phyloP scores from a whole-genome alignment of 805 yeast species.

The Candida sonorensis region DNA sequence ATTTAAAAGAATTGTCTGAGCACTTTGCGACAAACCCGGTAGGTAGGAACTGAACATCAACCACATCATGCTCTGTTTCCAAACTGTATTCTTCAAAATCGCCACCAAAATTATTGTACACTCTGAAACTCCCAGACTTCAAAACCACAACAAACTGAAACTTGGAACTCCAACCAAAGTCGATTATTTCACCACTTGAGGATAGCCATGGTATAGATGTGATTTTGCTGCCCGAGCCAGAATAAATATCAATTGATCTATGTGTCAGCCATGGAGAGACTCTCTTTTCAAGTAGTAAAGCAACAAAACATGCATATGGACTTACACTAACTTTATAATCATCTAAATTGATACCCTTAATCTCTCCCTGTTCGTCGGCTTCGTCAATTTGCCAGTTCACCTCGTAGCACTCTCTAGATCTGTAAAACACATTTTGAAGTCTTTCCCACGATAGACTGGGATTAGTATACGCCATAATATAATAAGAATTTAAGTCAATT shows the following conservation, averaged over 20 bases:
- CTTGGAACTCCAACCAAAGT: slow-evolving; percentile 42
- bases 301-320: slow-evolving; percentile 48
- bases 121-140: slow-evolving; percentile 44
- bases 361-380: background rate
- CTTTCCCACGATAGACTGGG: slow-evolving; percentile 63
- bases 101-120: slow-evolving; percentile 60
- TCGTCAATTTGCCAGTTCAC: slow-evolving; percentile 41
- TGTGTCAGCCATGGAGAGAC: background rate
- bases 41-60: slow-evolving; percentile 32
- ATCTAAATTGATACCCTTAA: slow-evolving; percentile 22
- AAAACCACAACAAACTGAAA: slow-evolving; percentile 55
- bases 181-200: slow-evolving; percentile 47
- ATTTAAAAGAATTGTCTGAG: slow-evolving; percentile 33
- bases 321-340: slow-evolving; percentile 45
- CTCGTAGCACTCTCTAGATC: slow-evolving; percentile 50
- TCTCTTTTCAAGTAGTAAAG: slow-evolving; percentile 33
- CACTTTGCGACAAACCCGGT: slow-evolving; percentile 39
- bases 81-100: slow-evolving; percentile 51
- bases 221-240: slow-evolving; percentile 28
- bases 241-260: slow-evolving; percentile 23
- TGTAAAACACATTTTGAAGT: slow-evolving; percentile 62
- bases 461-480: slow-evolving; percentile 18
- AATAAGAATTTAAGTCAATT: background rate
- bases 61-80: slow-evolving; percentile 27
- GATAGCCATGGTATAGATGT: slow-evolving; percentile 34